A percentile compares a stretch with the other conserved stretches of the same genome.
These are phyloP conservation scores for Trichoderma asperellum DNA, from an alignment of 2,329 filamentous ascomycete genomes.

Conservation along the genomic window DNA sequence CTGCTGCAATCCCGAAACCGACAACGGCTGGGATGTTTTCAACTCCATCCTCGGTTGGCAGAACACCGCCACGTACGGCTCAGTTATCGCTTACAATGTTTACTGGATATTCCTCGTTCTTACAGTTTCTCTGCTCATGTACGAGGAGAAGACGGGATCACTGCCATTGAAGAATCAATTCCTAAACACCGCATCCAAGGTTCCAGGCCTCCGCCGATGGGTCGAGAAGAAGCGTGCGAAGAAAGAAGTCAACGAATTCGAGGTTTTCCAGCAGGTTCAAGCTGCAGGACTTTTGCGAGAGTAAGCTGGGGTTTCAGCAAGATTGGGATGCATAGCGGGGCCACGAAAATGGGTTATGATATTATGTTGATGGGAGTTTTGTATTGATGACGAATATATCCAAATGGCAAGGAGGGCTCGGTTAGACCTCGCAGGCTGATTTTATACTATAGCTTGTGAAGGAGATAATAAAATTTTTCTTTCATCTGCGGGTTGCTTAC, in stretches of 20 bases:
- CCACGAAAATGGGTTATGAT: neutral
- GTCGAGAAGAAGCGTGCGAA: constrained; percentile 18
- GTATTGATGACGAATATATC: constrained; percentile 10
- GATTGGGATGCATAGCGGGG: neutral
- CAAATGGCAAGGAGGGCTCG: neutral
- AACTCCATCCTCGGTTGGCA: constrained; percentile 76
- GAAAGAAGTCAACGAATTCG: constrained; percentile 13
- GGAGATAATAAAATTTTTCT: neutral
- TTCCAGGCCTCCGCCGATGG: constrained; percentile 17
- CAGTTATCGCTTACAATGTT: constrained; percentile 82
- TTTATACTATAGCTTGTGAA: neutral
- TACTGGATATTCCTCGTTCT: constrained; percentile 68
- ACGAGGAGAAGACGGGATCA: constrained; percentile 23
- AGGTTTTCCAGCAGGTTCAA: constrained; percentile 25
- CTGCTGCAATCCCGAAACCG: constrained; percentile 65
- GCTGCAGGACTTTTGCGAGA: constrained; percentile 19
- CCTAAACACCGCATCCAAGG: neutral
- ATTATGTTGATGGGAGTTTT: constrained; percentile 1
- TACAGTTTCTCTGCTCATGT: constrained; percentile 20
- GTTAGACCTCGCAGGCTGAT: neutral
- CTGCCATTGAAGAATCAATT: constrained; percentile 23
- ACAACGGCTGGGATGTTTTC: constrained; percentile 74
- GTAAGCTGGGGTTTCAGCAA: neutral
- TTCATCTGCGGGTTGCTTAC: neutral
- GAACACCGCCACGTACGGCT: constrained; percentile 86